phyloP scores from a whole-genome alignment of 2,329 filamentous ascomycete genomes.

The Aspergillus amoenus region DNA sequence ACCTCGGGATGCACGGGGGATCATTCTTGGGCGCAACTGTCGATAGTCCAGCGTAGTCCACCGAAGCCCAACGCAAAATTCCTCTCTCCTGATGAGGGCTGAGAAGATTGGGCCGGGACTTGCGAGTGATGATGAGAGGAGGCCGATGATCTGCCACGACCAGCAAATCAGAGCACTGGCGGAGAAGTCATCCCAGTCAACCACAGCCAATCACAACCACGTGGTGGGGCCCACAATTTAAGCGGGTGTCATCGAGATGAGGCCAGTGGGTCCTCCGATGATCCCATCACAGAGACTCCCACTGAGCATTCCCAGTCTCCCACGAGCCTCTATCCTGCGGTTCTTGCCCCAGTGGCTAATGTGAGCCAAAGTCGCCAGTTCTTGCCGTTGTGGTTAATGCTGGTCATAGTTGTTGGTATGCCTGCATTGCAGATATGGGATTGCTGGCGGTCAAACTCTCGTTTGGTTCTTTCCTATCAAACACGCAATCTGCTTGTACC shows the following conservation, averaged over 20 bases:
- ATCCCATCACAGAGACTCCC: not conserved
- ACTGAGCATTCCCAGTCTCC: too few species aligned
- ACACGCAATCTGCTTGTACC: conserved; percentile 14
- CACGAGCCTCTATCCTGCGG: not conserved
- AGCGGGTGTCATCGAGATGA: not conserved
- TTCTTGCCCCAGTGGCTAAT: not conserved
- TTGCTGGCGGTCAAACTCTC: not conserved
- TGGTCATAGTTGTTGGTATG: too few species aligned
- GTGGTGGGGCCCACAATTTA: not conserved
- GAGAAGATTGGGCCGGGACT: too few species aligned
- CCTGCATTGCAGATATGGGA: not conserved
- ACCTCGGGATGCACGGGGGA: not conserved
- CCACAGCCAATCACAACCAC: conserved; percentile 7
- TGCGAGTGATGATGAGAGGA: not conserved
- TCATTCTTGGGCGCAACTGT: not conserved
- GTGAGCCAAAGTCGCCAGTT: not conserved
- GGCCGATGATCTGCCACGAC: conserved; percentile 16
- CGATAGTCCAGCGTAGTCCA: not conserved
- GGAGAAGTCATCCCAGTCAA: conserved; percentile 17
- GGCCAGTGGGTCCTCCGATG: not conserved
- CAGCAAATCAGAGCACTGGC: not conserved
- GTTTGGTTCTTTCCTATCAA: conserved; percentile 8
- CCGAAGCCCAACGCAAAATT: not conserved
- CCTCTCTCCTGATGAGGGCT: too few species aligned
- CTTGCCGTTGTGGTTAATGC: not conserved